Evolutionary conservation across 2,329 filamentous ascomycete species (phyloP), one percentile per base, ranked within the genome.

Genomic region (Dothistroma septosporum): DNA sequence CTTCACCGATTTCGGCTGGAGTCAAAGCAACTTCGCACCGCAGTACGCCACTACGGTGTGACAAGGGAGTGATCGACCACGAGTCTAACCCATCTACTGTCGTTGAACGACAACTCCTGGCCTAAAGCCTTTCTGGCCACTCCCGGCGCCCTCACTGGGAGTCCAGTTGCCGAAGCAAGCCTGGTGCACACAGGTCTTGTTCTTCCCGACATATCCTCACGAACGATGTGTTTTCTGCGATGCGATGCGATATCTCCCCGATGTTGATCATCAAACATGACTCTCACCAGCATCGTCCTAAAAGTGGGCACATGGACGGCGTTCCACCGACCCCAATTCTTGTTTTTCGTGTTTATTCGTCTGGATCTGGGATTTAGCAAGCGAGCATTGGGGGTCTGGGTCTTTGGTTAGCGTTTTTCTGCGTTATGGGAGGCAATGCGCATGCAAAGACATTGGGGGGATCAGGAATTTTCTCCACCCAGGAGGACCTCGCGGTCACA

Each of bases 1-100:
- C 62, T 92, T 89, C 79, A 84, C 85, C 68, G 84, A 87, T 66
- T 95, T 95, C 75, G 90, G 89, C 69, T 96, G 91, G 90, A 91
- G 89, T 69, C 91, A 89, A 75, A 89, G 90, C 73, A 90, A 93
- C 76, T 95, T 92, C 75, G 84, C 90, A 68, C 78, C 66, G 70
- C 82, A 83, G 67, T 87, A 85, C 73, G 84, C 84, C 65, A 87
- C 90, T 65, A 92, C 88, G 67, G 96, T 96, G 82, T 97, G 68
- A 89, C 90, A 82, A 84, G 85, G 77, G 82, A 85, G 72, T 77
- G 74, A 73, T 78, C 65, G 76, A 72, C 78, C 50, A 56, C 50
- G 56, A 53, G 57, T 41, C 54, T 31, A 53, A 19, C 79, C 69
- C 76, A 58, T 57, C 32, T 57, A 53, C 61, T 46, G 67, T 66